phyloP scores from a whole-genome alignment of 345 rosid species.

The Balakata baccata region DNA sequence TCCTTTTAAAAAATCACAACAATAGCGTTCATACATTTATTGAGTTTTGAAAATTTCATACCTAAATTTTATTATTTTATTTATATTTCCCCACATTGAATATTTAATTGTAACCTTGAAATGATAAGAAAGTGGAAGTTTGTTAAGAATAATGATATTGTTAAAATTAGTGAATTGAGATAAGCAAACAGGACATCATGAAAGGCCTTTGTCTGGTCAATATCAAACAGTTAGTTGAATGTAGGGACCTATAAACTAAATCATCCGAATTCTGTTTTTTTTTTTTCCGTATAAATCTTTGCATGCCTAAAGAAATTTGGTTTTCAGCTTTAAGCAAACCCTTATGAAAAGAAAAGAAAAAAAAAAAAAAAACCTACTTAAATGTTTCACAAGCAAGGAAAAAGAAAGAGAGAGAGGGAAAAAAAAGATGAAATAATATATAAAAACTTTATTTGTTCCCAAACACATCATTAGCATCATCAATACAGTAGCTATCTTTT shows the following conservation, averaged over 20 bases:
- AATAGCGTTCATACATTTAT: background rate
- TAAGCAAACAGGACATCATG: slow-evolving; percentile 17
- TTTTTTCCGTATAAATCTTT: slow-evolving; percentile 9
- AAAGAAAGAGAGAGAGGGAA: background rate
- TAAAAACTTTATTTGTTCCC: slow-evolving; percentile 15
- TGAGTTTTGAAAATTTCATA: no score
- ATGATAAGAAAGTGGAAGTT: no score
- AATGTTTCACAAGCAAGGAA: slow-evolving; percentile 28
- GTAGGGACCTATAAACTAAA: slow-evolving; percentile 24
- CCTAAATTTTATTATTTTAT: no score
- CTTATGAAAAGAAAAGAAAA: no score
- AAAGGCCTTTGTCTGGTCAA: slow-evolving; percentile 10
- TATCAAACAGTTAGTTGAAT: slow-evolving; percentile 24
- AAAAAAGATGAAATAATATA: background rate
- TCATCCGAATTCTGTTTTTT: background rate
- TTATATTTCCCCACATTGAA: no score
- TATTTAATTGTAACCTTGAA: no score
- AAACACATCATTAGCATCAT: background rate
- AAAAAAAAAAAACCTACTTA: background rate
- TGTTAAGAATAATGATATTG: no score
- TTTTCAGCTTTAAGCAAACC: slow-evolving; percentile 32
- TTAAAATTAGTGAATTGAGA: background rate
- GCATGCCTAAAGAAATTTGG: slow-evolving; percentile 18
- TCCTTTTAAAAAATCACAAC: no score
- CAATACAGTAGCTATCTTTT: no score